Base-by-base conservation (phyloP, 106 monocot genomes). In the Cymbidium sinense region DNA sequence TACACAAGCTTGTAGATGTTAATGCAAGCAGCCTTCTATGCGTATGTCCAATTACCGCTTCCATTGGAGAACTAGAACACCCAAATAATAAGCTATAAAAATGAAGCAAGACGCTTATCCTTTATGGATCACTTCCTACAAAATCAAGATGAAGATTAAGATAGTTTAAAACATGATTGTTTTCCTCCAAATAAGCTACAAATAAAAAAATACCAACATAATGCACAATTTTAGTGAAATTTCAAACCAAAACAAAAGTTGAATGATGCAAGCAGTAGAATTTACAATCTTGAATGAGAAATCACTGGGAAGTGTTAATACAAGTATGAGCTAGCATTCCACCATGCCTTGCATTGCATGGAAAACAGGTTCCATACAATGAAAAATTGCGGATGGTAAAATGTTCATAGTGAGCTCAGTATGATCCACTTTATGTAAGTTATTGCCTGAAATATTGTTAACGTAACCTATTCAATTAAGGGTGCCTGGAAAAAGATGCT, bases 21-120 rank as follows among this genome's bases (percentile, higher is more conserved):
- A 88, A 85, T 17, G 81, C 81, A 83, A 88, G 82, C 77, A 88
- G 64, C 75, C 86, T 83, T 79, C 88, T 72, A 54, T 95, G 86
- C 19, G 89, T 74, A 43, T 88, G 87, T 13, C 86, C 81, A 73
- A 88, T 79, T 65, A 90, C 71, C 77, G 88, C 70, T 74, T 87
- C 88, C 91, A 89, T 91, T 19, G 37, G 28, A 70, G 21, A 33
- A 55, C 31, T 31, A n/a, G 65, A 43, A 25, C 61, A 62, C 27
- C 25, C 23, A 62, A 62, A 25, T 23, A 62, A 62, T 62, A 7
- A 54, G 5, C n/a, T n/a, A n/a, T n/a, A n/a, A n/a, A n/a, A 54
- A 20, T 20, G 5, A 54, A 54, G 18, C 54, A 54, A 19, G 54
- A 54, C 18, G 6, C 54, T 54, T 54, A 5, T n/a, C 54, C 54